Evolutionary conservation across 2,329 filamentous ascomycete genomes (phyloP), one percentile per base, ranked within the genome.

Genomic region (Hymenoscyphus albidus): DNA sequence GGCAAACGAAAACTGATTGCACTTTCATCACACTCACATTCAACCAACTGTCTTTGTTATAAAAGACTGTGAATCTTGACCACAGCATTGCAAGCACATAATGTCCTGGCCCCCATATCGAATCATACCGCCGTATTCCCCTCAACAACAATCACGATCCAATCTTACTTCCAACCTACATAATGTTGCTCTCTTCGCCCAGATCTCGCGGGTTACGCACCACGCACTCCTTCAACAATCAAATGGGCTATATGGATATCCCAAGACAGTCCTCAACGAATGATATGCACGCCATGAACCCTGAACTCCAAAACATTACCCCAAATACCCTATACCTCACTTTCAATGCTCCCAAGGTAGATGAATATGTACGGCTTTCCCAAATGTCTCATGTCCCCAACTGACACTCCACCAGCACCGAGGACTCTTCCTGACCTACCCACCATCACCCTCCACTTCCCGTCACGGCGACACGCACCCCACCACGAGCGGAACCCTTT

Each of bases 321-420:
- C 67, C 69, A 2, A 69, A 70, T 51, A 69, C 68, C 16, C 60
- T 72, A 5, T 72, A 72, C 35, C 64, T 72, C 3, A 70, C 69
- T 12, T 71, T 72, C 55, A 70, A 72, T 31, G 71, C 70, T 27
- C 71, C 71, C 0, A 61, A 67, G 40, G 69, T 70, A 1, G 69
- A 72, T 42, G 71, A 72, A 16, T 72, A 70, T 62, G 71, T 71
- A 65, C 6, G 61, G 68, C 6, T 38, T 5, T 31, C 38, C 5
- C 31, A 16, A 4, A 42, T 22, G 5, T 18, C 44, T 64, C 42
- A 3, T 16, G 18, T 22, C 18, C 58, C 58, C 5, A 13, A 38
- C 64, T 70, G 48, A 68, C 58, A 32, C 1, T 10, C 12, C 14
- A 18, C 16, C 57, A 72, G 71, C 71, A 72, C 40, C 70, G 71